Percentiles rank a stretch among this genome's conserved stretches.
phyloP scores from a whole-genome alignment of 2,329 filamentous ascomycete species.

The Triangularia setosa region DNA sequence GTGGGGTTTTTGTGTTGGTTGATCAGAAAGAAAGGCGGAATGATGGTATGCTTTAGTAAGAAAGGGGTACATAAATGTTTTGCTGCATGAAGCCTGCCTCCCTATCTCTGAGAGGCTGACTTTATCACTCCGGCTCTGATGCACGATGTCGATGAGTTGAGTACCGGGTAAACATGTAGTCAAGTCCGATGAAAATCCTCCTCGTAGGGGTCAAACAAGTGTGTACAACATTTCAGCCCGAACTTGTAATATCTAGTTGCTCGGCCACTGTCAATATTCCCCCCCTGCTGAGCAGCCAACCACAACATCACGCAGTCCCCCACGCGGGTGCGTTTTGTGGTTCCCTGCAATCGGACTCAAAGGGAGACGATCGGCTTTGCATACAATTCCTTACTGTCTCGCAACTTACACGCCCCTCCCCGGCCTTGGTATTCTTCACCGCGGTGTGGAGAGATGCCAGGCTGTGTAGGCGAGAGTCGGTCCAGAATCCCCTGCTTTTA shows the following conservation, averaged over 20 bases:
- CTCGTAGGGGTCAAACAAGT: neutral
- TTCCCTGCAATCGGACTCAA: neutral
- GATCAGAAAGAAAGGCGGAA: neutral
- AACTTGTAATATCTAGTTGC: neutral
- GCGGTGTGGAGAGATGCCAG: neutral
- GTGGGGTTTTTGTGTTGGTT: neutral
- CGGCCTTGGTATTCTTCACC: neutral
- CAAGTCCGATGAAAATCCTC: neutral
- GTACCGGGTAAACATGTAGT: neutral
- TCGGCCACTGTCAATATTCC: neutral
- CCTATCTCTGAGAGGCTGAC: neutral
- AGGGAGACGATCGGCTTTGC: neutral
- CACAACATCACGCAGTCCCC: neutral
- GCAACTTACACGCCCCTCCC: neutral
- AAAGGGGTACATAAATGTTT: neutral
- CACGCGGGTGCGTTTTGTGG: neutral
- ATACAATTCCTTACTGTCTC: neutral
- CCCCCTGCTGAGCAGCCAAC: neutral
- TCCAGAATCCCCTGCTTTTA: neutral
- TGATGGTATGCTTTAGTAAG: neutral
- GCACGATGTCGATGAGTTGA: too few species aligned
- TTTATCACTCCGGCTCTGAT: neutral
- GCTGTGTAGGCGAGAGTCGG: neutral
- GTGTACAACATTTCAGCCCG: neutral
- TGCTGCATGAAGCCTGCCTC: neutral